Base-by-base conservation (phyloP, 2,329 filamentous ascomycete species). In the Colletotrichum chrysophilum region DNA sequence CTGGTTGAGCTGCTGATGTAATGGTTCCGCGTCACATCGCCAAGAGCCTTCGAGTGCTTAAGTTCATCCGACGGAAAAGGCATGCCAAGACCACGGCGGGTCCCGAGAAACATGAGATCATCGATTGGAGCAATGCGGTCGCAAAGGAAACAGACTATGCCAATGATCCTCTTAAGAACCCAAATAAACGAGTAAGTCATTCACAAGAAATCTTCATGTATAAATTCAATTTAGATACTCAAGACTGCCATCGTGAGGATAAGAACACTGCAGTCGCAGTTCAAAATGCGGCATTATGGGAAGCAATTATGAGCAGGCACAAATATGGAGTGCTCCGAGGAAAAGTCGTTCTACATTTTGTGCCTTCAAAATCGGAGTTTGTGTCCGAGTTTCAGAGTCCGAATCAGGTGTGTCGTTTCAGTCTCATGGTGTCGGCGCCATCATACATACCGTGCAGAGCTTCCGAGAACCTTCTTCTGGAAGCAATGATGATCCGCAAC, bases 1-100 rank as follows among this genome's bases (percentile, higher is more conserved):
- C 6, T 21, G n/a, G 43, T 52, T 52, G 43, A 7, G 1, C 0
- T 21, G 43, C 43, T 52, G 43, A 52, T 52, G 43, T 52, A 21
- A 13, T 52, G 43, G 12, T 7, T 52, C 43, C 43, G n/a, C 0
- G 6, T 24, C 0, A 0, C 43, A 21, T 52, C 43, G 43, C 43
- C n/a, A 52, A 52, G 10, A 21, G 0, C 0, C 43, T 2, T 48
- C n/a, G 0, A 48, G 43, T 52, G 43, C n/a, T 21, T 21, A 0
- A 52, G 43, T 52, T 52, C 43, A 52, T 52, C 43, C 43, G 43
- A 52, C 43, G 43, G 43, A 52, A 52, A 52, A 52, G 6, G 43
- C 12, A 21, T 21, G 43, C n/a, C n/a, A 7, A 52, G 43, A 52
- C n/a, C 10, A 21, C n/a, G 12, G 43, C 43, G 6, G 43, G n/a